Evolutionary conservation across 106 monocot species (phyloP), one percentile per base, ranked within the genome.

Genomic region (Ottelia alismoides): DNA sequence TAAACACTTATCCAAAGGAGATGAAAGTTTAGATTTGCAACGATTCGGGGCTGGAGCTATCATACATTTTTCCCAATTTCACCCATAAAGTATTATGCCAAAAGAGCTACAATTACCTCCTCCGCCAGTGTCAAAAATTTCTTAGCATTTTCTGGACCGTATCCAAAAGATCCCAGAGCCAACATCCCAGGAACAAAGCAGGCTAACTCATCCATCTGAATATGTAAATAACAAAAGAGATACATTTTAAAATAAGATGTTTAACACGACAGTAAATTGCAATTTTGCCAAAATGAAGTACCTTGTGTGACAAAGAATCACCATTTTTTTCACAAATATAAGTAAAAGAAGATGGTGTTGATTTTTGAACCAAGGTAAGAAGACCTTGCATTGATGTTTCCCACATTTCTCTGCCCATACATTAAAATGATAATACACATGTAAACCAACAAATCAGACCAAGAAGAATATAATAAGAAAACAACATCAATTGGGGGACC

Each of bases 131-230:
- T 53, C 25, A 93, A 49, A 61, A 87, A 73, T 55, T 88, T 62
- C 30, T 68, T 70, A 16, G 80, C 68, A 45, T 93, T 81, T 43
- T 93, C 87, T 25, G 79, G 55, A 11, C 32, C 84, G 71, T 93
- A 93, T 25, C 78, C 93, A 68, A 63, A 70, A 40, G 87, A 74
- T 49, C 93, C 93, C 59, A 93, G 65, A 53, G 87, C 87, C 25
- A 93, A 59, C 93, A 93, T 93, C 22, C 93, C 93, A 20, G 93
- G 93, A 72, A 43, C 87, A 80, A 93, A 93, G 67, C 93, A 93
- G 48, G 93, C 87, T 31, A 93, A 45, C 64, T 93, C 93, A 78
- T 93, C 93, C 93, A 93, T 93, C 93, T 93, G 52, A 53, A 6
- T 11, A 49, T 49, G n/a, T 5, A n/a, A 19, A 11, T 5, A 49